A percentile compares a stretch with the other conserved stretches of the same genome.
Conservation (phyloP, 352 stramenopile species). For the Pelagophyceae sp. region DNA sequence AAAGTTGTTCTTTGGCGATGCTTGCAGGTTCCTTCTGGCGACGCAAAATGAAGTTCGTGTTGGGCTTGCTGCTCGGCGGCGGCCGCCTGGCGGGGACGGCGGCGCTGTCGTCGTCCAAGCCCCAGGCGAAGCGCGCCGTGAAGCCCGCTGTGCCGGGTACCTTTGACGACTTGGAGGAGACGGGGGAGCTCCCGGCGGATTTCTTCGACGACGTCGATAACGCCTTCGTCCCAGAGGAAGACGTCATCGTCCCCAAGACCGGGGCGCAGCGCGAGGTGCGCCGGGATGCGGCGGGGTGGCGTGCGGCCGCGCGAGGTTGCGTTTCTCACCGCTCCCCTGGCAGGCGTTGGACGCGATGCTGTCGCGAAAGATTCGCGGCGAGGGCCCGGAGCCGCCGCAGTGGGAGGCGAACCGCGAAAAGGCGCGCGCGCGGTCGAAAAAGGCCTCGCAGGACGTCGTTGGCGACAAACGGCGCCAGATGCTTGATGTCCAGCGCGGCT, state of each 20-base stretch:
- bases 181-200: neutral
- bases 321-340: neutral
- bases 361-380: neutral
- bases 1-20: too few species aligned
- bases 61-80: too few species aligned
- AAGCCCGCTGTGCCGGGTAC: too few species aligned
- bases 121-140: too few species aligned
- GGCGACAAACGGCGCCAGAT: neutral
- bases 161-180: neutral
- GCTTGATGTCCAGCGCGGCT: neutral
- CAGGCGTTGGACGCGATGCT: neutral
- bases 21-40: too few species aligned
- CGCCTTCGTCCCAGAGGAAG: neutral
- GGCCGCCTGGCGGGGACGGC: too few species aligned
- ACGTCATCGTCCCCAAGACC: neutral
- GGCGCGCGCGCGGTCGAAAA: neutral
- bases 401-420: slow-evolving; percentile 6
- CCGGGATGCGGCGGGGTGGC: neutral
- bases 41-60: too few species aligned
- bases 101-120: too few species aligned
- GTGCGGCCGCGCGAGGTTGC: neutral
- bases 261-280: neutral
- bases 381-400: neutral
- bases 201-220: neutral
- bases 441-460: neutral